phyloP scores from a whole-genome alignment of 768 basidiomycete species.

The Boletus subcaerulescens region DNA sequence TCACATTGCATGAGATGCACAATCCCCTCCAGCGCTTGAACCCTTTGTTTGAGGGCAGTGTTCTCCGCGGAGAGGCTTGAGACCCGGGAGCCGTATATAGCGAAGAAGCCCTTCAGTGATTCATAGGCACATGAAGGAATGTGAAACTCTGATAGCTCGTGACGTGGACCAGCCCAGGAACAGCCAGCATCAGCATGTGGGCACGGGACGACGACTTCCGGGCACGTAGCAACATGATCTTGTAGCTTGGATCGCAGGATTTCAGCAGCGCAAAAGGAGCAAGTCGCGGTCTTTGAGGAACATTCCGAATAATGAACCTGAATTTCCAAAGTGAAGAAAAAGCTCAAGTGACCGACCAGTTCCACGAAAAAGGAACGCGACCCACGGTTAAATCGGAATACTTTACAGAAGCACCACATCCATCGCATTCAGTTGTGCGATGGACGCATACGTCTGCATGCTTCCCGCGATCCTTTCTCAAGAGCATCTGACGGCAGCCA shows the following conservation, averaged over 20 bases:
- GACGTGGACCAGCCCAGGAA: slow-evolving; percentile 48
- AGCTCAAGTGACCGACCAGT: slow-evolving; percentile 1
- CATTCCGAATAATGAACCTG: slow-evolving; percentile 43
- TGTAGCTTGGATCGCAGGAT: slow-evolving; percentile 34
- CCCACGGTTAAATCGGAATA: slow-evolving; percentile 39
- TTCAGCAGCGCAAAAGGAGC: slow-evolving; percentile 40
- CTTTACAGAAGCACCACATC: slow-evolving; percentile 35
- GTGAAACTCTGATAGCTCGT: slow-evolving; percentile 36
- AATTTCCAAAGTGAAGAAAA: not conserved
- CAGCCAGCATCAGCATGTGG: slow-evolving; percentile 51
- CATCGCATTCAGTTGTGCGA: slow-evolving; percentile 38
- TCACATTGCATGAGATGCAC: slow-evolving; percentile 54
- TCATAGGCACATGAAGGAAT: slow-evolving; percentile 52
- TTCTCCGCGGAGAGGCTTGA: slow-evolving; percentile 61
- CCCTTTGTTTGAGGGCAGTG: slow-evolving; percentile 51
- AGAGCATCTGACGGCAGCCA: slow-evolving; percentile 42
- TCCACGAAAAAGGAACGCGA: not conserved
- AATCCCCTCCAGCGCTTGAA: slow-evolving; percentile 57
- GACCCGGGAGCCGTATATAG: slow-evolving; percentile 38
- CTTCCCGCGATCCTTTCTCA: slow-evolving; percentile 46
- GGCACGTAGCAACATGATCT: slow-evolving; percentile 40
- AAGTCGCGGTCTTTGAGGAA: slow-evolving; percentile 34
- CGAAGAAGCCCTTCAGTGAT: slow-evolving; percentile 57
- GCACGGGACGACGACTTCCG: slow-evolving; percentile 40
- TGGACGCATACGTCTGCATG: slow-evolving; percentile 39